phyloP scores from a whole-genome alignment of 2,329 filamentous ascomycete genomes.

The Phialocephala subalpina region DNA sequence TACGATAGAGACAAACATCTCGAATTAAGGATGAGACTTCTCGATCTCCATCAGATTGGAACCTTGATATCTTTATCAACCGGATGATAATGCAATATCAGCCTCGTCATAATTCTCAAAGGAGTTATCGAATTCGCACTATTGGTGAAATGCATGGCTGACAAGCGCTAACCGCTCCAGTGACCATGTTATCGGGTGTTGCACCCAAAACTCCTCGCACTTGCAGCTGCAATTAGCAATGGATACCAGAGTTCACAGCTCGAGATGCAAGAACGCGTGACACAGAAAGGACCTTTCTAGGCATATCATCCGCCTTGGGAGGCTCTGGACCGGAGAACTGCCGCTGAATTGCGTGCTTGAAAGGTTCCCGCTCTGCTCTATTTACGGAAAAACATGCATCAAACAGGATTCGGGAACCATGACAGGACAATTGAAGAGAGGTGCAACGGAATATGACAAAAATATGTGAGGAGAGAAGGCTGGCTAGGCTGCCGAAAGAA shows the following conservation, averaged over 20 bases:
- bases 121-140: not conserved
- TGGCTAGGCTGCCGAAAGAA: not conserved
- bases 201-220: not conserved
- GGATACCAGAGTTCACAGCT: not conserved
- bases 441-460: not conserved
- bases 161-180: constrained; percentile 1
- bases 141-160: not conserved
- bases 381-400: not conserved
- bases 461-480: not conserved
- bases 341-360: not conserved
- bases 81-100: not conserved
- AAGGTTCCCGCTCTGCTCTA: not conserved
- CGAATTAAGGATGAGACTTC: not conserved
- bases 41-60: not conserved
- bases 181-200: not conserved
- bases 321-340: not conserved
- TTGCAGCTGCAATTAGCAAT: not conserved
- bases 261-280: constrained; percentile 5
- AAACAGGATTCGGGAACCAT: not conserved
- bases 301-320: not conserved
- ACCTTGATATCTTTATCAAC: not conserved
- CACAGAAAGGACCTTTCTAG: not conserved
- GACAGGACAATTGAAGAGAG: not conserved
- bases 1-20: not conserved
- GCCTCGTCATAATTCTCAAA: not conserved